These are phyloP conservation scores for Fusarium nelsonii DNA, from an alignment of 2,329 filamentous ascomycete species.

Conservation along the genomic window DNA sequence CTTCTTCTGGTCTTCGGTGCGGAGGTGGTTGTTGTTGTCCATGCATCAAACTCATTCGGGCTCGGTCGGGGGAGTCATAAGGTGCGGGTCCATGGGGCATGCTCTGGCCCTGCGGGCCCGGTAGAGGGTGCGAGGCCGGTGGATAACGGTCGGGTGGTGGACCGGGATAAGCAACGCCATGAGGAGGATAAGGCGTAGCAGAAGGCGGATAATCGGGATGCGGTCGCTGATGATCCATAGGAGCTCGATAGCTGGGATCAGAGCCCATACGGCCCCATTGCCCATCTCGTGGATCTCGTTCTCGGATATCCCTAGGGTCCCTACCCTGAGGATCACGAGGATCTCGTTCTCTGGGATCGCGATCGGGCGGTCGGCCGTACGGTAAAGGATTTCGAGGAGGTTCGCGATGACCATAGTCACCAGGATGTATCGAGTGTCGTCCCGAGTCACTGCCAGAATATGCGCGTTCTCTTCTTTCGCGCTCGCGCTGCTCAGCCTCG, in stretches of 20 bases:
- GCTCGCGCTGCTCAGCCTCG: conserved; percentile 59
- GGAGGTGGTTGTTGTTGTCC: conserved; percentile 55
- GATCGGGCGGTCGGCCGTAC: conserved; percentile 60
- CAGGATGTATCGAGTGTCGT: conserved; percentile 55
- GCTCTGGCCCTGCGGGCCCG: conserved; percentile 49
- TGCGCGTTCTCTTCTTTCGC: conserved; percentile 60
- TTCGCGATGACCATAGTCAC: conserved; percentile 57
- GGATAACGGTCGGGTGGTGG: conserved; percentile 53
- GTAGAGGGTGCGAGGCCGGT: conserved; percentile 54
- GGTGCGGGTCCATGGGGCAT: conserved; percentile 48
- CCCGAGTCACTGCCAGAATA: conserved; percentile 63
- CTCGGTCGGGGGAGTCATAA: conserved; percentile 66
- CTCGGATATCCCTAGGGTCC: conserved; percentile 54
- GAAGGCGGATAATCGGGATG: conserved; percentile 63
- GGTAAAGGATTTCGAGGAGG: conserved; percentile 60
- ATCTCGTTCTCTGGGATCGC: conserved; percentile 57
- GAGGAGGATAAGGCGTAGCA: conserved; percentile 54
- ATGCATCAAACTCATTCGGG: conserved; percentile 56
- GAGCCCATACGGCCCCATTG: conserved; percentile 52
- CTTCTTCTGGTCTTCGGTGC: conserved; percentile 63
- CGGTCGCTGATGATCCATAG: conserved; percentile 57
- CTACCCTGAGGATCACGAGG: conserved; percentile 54
- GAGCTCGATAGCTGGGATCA: conserved; percentile 53
- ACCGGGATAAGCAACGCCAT: conserved; percentile 49
- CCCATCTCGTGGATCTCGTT: conserved; percentile 53